Evolutionary conservation across 306 rosid species (phyloP).

Genomic region (Cucurbita maxima): DNA sequence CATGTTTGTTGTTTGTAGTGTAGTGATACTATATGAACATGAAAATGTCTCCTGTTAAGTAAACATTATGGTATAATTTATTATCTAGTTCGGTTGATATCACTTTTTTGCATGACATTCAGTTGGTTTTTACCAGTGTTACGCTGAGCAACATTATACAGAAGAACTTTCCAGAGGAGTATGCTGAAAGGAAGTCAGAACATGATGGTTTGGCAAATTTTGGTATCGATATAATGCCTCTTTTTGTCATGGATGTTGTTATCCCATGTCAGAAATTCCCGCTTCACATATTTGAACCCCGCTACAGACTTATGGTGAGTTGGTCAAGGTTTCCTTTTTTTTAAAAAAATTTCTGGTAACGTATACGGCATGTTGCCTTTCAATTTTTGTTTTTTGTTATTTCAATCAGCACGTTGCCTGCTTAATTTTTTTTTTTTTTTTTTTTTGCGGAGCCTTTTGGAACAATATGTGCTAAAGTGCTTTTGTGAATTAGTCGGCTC

Average conservation of each 20-base stretch:
- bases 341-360: neutral
- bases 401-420: neutral
- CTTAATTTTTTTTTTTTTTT: neutral
- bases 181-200: conserved; percentile 82
- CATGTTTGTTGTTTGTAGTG: neutral
- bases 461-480: neutral
- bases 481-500: neutral
- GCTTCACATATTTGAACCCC: conserved; percentile 93
- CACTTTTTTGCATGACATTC: conserved; percentile 8
- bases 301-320: conserved; percentile 97
- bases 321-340: conserved; percentile 1
- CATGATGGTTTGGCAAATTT: conserved; percentile 42
- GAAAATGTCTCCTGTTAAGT: neutral
- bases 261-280: conserved; percentile 87
- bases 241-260: conserved; percentile 98
- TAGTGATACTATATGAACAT: neutral
- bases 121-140: conserved; percentile 47
- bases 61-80: neutral
- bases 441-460: neutral
- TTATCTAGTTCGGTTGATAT: neutral
- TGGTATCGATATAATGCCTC: conserved; percentile 83
- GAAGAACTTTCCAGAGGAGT: conserved; percentile 86
- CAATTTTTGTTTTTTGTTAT: neutral
- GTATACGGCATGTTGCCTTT: neutral
- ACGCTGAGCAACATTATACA: conserved; percentile 81